These are phyloP conservation scores for Carallia pectinifolia DNA, from an alignment of 345 rosid species.

Conservation along the genomic window DNA sequence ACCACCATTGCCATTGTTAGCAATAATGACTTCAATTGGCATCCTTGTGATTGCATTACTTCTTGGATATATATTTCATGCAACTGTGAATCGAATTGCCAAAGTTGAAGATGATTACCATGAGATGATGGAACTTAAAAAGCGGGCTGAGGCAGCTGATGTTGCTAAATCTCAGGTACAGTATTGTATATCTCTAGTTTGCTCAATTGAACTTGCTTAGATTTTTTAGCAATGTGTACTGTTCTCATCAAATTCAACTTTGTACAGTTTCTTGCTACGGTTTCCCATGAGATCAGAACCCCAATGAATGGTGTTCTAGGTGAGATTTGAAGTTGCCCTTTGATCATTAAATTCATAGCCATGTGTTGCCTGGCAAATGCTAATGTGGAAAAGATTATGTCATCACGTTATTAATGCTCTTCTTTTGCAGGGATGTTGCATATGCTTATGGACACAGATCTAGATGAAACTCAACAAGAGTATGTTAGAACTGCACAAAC, in stretches of 20 bases:
- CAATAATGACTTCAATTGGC: conserved; percentile 58
- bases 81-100: conserved; percentile 73
- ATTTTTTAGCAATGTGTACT: background rate
- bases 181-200: conserved; percentile 35
- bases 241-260: conserved; percentile 20
- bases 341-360: background rate
- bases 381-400: conserved; percentile 1
- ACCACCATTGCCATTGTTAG: conserved; percentile 76
- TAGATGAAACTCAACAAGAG: conserved; percentile 90
- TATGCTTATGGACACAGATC: conserved; percentile 85
- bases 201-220: conserved; percentile 5
- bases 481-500: conserved; percentile 87
- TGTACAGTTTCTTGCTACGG: conserved; percentile 95
- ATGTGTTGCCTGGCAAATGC: background rate
- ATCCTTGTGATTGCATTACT: conserved; percentile 80
- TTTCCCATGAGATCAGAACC: conserved; percentile 97
- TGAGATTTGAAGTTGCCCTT: conserved; percentile 36
- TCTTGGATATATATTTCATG: conserved; percentile 69
- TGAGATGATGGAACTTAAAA: conserved; percentile 71
- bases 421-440: conserved; percentile 78
- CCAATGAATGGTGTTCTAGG: conserved; percentile 99
- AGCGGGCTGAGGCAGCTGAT: conserved; percentile 90
- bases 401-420: conserved; percentile 8
- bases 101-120: conserved; percentile 86
- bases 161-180: conserved; percentile 96